Evolutionary conservation across 179 eudicot genomes (phyloP), one percentile per base, ranked within the genome.

Genomic region (Gypsophila paniculata): DNA sequence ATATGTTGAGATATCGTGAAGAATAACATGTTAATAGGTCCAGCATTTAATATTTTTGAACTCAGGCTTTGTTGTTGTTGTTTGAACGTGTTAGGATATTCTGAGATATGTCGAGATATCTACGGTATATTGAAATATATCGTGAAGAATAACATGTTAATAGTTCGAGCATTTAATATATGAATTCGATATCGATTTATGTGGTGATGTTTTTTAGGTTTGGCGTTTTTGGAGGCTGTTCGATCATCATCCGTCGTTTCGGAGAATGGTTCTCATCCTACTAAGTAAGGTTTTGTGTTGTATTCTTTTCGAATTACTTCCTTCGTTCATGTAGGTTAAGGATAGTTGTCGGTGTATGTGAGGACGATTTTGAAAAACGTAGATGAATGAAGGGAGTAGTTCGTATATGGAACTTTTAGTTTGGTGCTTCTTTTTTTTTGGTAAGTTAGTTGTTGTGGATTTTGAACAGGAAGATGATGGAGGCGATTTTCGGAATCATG

Each of bases 221-320:
- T 88, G 72, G 77, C 91, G 29, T 92, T 88, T 80, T 81, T 92
- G 17, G 96, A 92, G 73, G 98, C 95, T 32, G 93, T 93, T 77
- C 91, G 95, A 5, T 80, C 86, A 61, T 87, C 92, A 71, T 87
- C 86, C 9, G 58, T 87, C 68, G 86, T 86, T 76, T 85, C 93
- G 0, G 86, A 81, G 17, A 77, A 80, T 36, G 85, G 84, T 61
- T 69, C 76, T 46, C 84, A 94, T 48, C 98, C 98, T 5, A 93
- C 98, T 0, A 75, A 73, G 98, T 93, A 84, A 66, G 63, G 6
- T 21, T 67, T 55, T 57, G 18, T 74, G 42, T 12, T 70, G 1
- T 39, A 48, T 15, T 39, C 17, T 71, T 49, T 42, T 46, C 2
- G 54, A 22, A 17, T 21, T 71, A 14, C 15, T 13, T 38, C 61